These are phyloP conservation scores for Baorangia bicolor DNA, from an alignment of 768 basidiomycete species.

Conservation along the genomic window DNA sequence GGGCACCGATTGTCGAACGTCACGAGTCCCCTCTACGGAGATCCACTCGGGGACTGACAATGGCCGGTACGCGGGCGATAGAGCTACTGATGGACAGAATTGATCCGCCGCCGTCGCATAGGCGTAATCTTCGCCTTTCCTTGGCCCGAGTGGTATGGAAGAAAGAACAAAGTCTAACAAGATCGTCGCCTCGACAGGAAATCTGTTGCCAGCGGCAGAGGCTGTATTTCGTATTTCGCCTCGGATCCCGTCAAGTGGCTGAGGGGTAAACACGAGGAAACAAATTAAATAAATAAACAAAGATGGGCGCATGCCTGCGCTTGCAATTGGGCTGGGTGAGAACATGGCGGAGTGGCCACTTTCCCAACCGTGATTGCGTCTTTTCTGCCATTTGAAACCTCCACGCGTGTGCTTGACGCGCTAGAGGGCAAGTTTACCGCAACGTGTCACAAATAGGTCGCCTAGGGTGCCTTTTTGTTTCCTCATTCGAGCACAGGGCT, in stretches of 20 bases:
- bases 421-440: constrained; percentile 5
- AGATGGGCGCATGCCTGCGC: background rate
- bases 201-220: background rate
- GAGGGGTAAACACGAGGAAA: constrained; percentile 8
- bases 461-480: constrained; percentile 1
- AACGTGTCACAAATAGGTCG: constrained; percentile 11
- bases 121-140: background rate
- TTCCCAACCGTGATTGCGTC: constrained; percentile 23
- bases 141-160: constrained; percentile 2
- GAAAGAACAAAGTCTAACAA: background rate
- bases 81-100: constrained; percentile 3
- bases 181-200: background rate
- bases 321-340: constrained; percentile 16
- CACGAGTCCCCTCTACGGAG: background rate
- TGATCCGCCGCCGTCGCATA: constrained; percentile 26
- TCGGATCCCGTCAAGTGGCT: constrained; percentile 14
- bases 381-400: constrained; percentile 32
- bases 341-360: constrained; percentile 18
- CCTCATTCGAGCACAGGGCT: constrained; percentile 2
- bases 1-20: background rate
- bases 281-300: background rate
- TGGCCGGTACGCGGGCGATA: constrained; percentile 7
- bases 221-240: background rate
- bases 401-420: constrained; percentile 10
- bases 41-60: background rate